These are phyloP conservation scores for Strobilomyces confusus DNA, from an alignment of 768 basidiomycete species.

Conservation along the genomic window DNA sequence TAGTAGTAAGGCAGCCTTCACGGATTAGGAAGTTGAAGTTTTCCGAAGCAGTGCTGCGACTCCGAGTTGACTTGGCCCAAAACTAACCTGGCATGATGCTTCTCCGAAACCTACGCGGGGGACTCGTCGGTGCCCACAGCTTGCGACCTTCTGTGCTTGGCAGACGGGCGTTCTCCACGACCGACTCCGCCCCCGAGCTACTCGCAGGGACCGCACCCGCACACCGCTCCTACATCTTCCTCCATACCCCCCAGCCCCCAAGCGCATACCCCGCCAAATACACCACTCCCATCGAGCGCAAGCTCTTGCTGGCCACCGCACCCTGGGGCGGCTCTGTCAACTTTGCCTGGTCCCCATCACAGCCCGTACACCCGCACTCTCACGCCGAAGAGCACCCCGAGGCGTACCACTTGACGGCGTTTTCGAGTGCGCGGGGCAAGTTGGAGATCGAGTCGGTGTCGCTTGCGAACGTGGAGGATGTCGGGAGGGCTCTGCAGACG, in stretches of 20 bases:
- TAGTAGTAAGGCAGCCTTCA: not conserved
- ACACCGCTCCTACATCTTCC: constrained; percentile 53
- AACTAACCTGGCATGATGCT: not conserved
- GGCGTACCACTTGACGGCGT: constrained; percentile 45
- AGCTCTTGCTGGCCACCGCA: constrained; percentile 40
- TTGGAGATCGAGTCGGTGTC: constrained; percentile 49
- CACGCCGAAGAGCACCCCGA: constrained; percentile 9
- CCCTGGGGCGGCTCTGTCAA: constrained; percentile 58
- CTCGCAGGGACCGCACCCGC: constrained; percentile 48
- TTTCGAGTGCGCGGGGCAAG: constrained; percentile 43
- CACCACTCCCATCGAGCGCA: constrained; percentile 47
- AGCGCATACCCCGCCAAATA: constrained; percentile 44
- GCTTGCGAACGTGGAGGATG: constrained; percentile 46
- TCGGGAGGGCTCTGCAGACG: constrained; percentile 31
- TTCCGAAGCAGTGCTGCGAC: no score
- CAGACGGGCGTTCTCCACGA: constrained; percentile 8
- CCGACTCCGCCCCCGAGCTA: constrained; percentile 19
- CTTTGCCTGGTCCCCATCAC: constrained; percentile 48
- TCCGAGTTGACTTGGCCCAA: no score
- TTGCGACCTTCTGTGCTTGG: not conserved
- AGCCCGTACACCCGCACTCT: constrained; percentile 11
- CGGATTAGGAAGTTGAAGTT: not conserved
- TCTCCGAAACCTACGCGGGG: not conserved
- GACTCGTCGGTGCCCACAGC: not conserved
- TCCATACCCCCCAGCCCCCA: constrained; percentile 50